Conservation (phyloP, 805 yeast species). For the Blastobotrys terrestris region DNA sequence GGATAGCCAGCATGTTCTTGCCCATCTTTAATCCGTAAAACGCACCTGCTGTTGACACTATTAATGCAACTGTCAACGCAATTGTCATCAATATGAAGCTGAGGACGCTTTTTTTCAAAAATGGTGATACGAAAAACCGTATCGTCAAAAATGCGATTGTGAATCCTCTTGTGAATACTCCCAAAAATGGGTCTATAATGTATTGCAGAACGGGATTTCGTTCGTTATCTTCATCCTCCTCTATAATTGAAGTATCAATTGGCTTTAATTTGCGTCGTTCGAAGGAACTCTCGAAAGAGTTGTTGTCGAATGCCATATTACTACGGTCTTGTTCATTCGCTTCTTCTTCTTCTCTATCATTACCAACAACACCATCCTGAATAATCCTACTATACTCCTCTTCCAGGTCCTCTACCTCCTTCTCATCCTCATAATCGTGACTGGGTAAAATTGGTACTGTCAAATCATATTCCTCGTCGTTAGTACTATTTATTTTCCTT, state of each 20-base stretch:
- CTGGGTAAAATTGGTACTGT: constrained; percentile 2
- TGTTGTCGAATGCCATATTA: not conserved
- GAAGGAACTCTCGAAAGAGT: not conserved
- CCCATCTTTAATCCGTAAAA: not conserved
- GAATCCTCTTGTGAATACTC: not conserved
- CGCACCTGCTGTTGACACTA: not conserved
- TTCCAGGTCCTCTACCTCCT: not conserved
- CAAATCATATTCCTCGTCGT: not conserved
- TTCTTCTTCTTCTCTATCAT: not conserved
- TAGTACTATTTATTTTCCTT: not conserved
- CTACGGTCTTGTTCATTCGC: not conserved
- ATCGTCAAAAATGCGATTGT: not conserved
- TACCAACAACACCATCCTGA: not conserved
- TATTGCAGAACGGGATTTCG: not conserved
- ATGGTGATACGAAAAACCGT: not conserved
- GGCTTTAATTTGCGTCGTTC: not conserved
- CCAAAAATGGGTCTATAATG: not conserved
- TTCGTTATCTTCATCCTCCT: not conserved
- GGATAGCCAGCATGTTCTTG: not conserved
- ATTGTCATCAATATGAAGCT: not conserved
- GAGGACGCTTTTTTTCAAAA: not conserved
- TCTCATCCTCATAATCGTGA: not conserved
- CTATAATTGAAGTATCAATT: not conserved
- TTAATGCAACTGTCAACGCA: not conserved
- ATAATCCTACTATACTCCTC: constrained; percentile 2